These are phyloP conservation scores for Cordyceps militaris DNA, from an alignment of 2,329 filamentous ascomycete genomes.

Conservation along the genomic window DNA sequence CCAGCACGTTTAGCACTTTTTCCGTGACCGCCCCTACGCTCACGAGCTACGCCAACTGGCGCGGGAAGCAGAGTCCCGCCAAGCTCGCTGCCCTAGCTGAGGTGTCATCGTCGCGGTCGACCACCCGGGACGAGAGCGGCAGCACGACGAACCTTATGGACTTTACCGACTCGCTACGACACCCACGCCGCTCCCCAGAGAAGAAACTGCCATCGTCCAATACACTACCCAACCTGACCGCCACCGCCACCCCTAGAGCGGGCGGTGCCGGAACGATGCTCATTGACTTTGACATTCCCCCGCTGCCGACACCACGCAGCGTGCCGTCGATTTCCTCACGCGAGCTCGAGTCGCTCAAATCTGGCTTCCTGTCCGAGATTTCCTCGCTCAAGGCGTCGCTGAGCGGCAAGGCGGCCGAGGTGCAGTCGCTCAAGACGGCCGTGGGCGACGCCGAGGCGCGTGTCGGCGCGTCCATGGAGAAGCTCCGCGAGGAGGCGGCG, in stretches of 20 bases:
- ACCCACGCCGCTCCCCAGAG: conserved; percentile 43
- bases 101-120: conserved; percentile 30
- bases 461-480: conserved; percentile 78
- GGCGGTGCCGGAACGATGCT: conserved; percentile 53
- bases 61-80: conserved; percentile 48
- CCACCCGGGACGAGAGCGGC: conserved; percentile 35
- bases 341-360: conserved; percentile 89
- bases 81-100: conserved; percentile 40
- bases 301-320: conserved; percentile 83
- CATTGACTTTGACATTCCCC: conserved; percentile 77
- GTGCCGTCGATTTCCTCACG: conserved; percentile 85
- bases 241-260: conserved; percentile 39
- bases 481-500: conserved; percentile 68
- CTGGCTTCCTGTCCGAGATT: conserved; percentile 83
- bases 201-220: conserved; percentile 28
- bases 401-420: conserved; percentile 88
- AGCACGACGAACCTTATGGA: conserved; percentile 76
- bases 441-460: conserved; percentile 87
- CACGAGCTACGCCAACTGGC: conserved; percentile 72
- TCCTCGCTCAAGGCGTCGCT: conserved; percentile 89
- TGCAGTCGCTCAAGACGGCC: conserved; percentile 77
- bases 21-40: conserved; percentile 84
- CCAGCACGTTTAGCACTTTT: conserved; percentile 83
- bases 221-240: conserved; percentile 21
- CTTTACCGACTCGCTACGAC: conserved; percentile 68